Evolutionary conservation across 108 stramenopile genomes (phyloP).

Genomic region (Thalassiosira profunda): DNA sequence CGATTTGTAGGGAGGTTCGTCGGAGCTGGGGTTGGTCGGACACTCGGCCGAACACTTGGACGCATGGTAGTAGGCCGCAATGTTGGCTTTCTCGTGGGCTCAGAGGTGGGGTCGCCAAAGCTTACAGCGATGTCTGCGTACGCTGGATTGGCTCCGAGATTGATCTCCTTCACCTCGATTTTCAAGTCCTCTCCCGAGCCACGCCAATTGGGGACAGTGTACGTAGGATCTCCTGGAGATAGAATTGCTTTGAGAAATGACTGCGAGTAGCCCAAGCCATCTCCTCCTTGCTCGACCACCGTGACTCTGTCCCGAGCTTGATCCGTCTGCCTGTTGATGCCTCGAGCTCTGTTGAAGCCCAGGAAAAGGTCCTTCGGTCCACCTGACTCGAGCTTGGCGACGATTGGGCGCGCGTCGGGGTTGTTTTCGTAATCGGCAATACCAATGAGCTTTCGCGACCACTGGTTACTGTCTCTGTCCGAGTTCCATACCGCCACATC

Average conservation of each 20-base stretch:
- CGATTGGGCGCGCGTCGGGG: neutral
- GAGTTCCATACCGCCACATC: too few species aligned
- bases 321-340: conserved; percentile 26
- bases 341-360: conserved; percentile 33
- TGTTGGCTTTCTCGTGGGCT: too few species aligned
- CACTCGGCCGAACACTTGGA: too few species aligned
- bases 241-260: conserved; percentile 13
- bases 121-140: conserved; percentile 18
- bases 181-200: conserved; percentile 7
- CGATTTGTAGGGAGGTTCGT: too few species aligned
- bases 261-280: conserved; percentile 20
- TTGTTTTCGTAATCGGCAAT: conserved; percentile 42
- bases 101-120: too few species aligned
- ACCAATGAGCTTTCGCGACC: conserved; percentile 20
- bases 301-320: conserved; percentile 30
- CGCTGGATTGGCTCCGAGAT: conserved; percentile 11
- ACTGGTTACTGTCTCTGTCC: neutral
- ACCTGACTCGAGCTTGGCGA: conserved; percentile 33
- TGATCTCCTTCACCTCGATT: conserved; percentile 13
- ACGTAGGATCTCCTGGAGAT: neutral
- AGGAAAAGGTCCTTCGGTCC: conserved; percentile 26
- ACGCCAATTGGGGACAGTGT: conserved; percentile 13
- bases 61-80: too few species aligned
- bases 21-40: too few species aligned
- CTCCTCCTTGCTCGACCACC: conserved; percentile 11